A percentile compares a stretch with the other conserved stretches of the same genome.
Conservation (phyloP, 169 alveolate species). For the Babesia gibsoni region DNA sequence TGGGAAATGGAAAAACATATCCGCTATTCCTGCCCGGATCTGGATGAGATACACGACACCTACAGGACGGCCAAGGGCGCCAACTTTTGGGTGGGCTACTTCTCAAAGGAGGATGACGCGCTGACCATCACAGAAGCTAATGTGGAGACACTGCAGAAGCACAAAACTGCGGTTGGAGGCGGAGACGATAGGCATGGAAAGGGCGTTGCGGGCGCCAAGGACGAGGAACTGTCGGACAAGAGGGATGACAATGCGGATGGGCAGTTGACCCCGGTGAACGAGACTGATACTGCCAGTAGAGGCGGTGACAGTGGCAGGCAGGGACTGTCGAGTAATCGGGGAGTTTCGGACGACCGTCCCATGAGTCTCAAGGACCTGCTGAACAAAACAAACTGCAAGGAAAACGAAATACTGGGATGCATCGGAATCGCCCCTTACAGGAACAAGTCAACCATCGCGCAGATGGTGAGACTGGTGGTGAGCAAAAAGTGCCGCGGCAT, state of each 20-base stretch:
- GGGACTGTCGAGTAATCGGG: not conserved
- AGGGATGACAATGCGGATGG: not conserved
- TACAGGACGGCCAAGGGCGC: constrained; percentile 75
- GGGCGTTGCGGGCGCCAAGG: not conserved
- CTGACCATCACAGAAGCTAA: not conserved
- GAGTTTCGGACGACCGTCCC: not conserved
- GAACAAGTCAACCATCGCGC: constrained; percentile 77
- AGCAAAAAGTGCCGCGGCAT: constrained; percentile 80
- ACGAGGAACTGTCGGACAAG: not conserved
- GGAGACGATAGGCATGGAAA: not conserved
- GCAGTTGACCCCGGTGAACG: not conserved
- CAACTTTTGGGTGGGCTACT: constrained; percentile 88
- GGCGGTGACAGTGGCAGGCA: not conserved
- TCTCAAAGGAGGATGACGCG: constrained; percentile 62
- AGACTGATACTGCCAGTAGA: not conserved
- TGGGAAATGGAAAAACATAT: constrained; percentile 83
- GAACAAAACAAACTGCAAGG: constrained; percentile 35
- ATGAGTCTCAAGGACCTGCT: constrained; percentile 25
- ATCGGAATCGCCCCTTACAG: constrained; percentile 82
- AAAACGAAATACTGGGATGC: constrained; percentile 78
- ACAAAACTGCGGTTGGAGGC: not conserved
- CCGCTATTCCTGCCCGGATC: constrained; percentile 82
- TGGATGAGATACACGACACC: constrained; percentile 76
- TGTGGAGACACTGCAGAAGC: not conserved
- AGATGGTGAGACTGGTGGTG: constrained; percentile 84